Percentiles rank a stretch among this genome's conserved stretches.
Conservation (phyloP, 495 filamentous ascomycete genomes). For the Cryomyces minteri region DNA sequence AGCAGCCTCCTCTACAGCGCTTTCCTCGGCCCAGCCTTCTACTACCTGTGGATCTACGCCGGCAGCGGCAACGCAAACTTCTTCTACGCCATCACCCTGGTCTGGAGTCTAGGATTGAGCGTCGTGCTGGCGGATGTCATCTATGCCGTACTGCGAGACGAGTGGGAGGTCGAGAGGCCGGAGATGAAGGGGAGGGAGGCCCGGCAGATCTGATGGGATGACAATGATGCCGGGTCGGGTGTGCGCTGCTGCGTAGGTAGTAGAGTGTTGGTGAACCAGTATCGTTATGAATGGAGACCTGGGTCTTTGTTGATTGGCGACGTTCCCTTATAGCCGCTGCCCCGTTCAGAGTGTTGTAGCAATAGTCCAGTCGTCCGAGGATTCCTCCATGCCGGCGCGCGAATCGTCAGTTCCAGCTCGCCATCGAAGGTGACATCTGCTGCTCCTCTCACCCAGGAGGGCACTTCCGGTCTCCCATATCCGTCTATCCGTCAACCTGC, state of each 20-base stretch:
- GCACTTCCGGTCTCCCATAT: no score
- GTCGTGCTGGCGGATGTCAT: conserved; percentile 65
- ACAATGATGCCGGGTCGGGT: background rate
- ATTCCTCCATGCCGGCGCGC: no score
- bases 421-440: no score
- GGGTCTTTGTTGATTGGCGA: no score
- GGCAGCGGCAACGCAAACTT: conserved; percentile 97
- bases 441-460: no score
- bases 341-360: no score
- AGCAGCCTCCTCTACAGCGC: conserved; percentile 71
- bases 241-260: no score
- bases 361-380: no score
- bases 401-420: no score
- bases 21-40: conserved; percentile 85
- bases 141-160: conserved; percentile 77
- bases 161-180: conserved; percentile 84
- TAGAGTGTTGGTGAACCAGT: no score
- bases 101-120: conserved; percentile 82
- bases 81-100: conserved; percentile 96
- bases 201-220: conserved; percentile 39
- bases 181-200: conserved; percentile 78
- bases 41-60: conserved; percentile 96
- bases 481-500: background rate
- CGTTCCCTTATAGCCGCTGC: no score
- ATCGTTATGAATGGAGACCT: no score